A percentile compares a stretch with the other conserved stretches of the same genome.
phyloP scores from a whole-genome alignment of 768 basidiomycete genomes.

The Boletus pseudopeckii region DNA sequence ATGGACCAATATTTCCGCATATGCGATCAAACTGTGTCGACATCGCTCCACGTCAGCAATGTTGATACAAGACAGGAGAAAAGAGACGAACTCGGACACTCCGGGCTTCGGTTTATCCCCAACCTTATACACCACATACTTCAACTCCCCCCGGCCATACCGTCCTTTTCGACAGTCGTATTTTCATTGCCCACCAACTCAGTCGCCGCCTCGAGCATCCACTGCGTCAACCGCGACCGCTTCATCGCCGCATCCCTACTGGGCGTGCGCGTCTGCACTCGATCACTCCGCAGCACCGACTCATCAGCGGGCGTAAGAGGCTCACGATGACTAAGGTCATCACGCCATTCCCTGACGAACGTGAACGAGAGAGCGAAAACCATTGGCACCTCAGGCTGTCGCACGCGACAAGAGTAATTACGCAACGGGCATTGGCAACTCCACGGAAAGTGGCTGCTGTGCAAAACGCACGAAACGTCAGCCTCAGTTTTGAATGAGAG shows the following conservation, averaged over 20 bases:
- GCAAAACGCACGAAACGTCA: not conserved
- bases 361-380: conserved; percentile 42
- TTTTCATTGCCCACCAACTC: conserved; percentile 11
- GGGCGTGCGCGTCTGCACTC: conserved; percentile 21
- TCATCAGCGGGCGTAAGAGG: conserved; percentile 33
- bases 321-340: conserved; percentile 32
- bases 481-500: not conserved
- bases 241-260: conserved; percentile 25
- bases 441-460: conserved; percentile 50
- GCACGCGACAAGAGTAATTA: conserved; percentile 43
- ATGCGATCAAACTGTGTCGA: conserved; percentile 51
- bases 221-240: conserved; percentile 32
- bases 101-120: conserved; percentile 2
- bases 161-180: conserved; percentile 47
- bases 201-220: no score
- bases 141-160: conserved; percentile 52
- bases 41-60: not conserved
- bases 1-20: conserved; percentile 63
- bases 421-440: conserved; percentile 53
- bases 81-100: conserved; percentile 11
- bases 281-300: conserved; percentile 41
- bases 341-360: conserved; percentile 40
- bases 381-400: conserved; percentile 20
- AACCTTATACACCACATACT: conserved; percentile 20
- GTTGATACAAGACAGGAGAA: not conserved